phyloP scores from a whole-genome alignment of 176 grass and related monocot genomes.

The Raddia distichophylla region DNA sequence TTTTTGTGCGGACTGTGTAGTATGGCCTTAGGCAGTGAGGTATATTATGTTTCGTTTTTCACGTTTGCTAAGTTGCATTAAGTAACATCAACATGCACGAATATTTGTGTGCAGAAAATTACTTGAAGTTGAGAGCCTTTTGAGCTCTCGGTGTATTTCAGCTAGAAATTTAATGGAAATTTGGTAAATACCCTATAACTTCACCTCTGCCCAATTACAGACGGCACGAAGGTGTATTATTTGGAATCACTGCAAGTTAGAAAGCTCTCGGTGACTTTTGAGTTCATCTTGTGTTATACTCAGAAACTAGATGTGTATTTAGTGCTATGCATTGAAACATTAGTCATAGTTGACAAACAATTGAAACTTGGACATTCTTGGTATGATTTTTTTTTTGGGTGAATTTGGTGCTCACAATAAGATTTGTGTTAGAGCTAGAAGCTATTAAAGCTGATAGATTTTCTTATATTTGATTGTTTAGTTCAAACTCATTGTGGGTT shows the following conservation, averaged over 20 bases:
- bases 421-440: conserved; percentile 14
- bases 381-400: not conserved
- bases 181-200: not conserved
- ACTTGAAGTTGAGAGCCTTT: not conserved
- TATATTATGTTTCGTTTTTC: not conserved
- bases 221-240: not conserved
- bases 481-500: not conserved
- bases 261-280: not conserved
- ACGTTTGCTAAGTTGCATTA: not conserved
- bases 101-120: conserved; percentile 1
- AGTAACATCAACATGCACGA: not conserved
- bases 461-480: not conserved
- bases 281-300: not conserved
- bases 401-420: not conserved
- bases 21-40: not conserved
- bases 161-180: not conserved
- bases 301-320: not conserved
- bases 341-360: conserved; percentile 3
- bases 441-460: not conserved
- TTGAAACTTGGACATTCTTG: not conserved
- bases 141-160: not conserved
- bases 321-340: not conserved
- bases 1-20: not conserved
- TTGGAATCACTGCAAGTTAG: not conserved
- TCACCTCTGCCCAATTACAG: not conserved